A percentile compares a stretch with the other conserved stretches of the same genome.
Evolutionary conservation across 345 rosid genomes (phyloP).

Genomic region (Gossypium australe): DNA sequence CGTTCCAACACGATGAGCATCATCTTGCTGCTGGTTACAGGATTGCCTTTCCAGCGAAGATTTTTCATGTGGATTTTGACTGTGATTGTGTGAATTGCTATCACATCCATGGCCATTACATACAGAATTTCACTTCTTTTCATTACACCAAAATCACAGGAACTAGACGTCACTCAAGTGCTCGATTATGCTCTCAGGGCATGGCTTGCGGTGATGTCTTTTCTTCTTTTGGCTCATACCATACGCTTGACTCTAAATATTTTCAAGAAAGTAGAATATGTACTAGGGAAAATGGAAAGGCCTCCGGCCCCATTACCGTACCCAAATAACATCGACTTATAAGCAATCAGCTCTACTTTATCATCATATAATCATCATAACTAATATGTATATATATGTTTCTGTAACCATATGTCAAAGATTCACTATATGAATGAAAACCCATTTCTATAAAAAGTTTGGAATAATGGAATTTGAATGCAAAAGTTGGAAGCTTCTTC

Average conservation of each 20-base stretch:
- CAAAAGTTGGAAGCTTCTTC: too few relatives aligned
- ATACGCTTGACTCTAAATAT: neutral
- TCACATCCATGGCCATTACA: slow-evolving; percentile 17
- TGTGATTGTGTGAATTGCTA: slow-evolving; percentile 29
- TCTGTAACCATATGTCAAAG: neutral
- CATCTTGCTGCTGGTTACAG: slow-evolving; percentile 28
- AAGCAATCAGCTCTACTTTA: neutral
- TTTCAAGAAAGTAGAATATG: slow-evolving; percentile 4
- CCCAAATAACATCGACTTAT: neutral
- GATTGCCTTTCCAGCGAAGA: slow-evolving; percentile 23
- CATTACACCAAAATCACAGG: neutral
- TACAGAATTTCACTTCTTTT: slow-evolving; percentile 2
- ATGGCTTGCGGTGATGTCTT: neutral
- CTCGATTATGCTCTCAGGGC: neutral
- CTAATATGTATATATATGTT: too few relatives aligned
- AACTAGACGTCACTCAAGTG: neutral
- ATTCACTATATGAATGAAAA: neutral
- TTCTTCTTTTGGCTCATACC: slow-evolving; percentile 1
- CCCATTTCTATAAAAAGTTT: neutral
- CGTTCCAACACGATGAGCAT: slow-evolving; percentile 32
- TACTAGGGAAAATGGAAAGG: neutral
- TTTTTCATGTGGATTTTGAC: slow-evolving; percentile 30
- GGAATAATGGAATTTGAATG: too few relatives aligned
- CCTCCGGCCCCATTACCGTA: neutral
- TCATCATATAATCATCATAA: too few relatives aligned